Conservation (phyloP, 768 basidiomycete species). For the Agaricus sinodeliciosus region DNA sequence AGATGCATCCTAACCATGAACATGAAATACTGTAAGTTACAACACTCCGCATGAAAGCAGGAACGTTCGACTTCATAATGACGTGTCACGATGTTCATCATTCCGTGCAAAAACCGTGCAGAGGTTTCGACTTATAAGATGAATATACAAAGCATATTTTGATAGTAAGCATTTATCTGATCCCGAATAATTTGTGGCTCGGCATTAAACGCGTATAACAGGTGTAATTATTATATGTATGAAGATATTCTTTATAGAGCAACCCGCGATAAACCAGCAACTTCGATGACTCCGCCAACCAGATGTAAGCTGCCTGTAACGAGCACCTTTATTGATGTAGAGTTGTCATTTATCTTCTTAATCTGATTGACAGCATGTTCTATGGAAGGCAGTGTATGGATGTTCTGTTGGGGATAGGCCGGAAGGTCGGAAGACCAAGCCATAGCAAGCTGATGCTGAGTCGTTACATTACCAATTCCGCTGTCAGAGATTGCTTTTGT, state of each 20-base stretch:
- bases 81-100: no score
- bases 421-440: conserved; percentile 69
- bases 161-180: no score
- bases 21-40: no score
- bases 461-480: conserved; percentile 60
- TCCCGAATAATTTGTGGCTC: no score
- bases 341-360: conserved; percentile 30
- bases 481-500: conserved; percentile 55
- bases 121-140: no score
- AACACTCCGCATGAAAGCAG: no score
- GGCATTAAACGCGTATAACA: no score
- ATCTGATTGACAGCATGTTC: conserved; percentile 80
- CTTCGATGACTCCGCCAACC: conserved; percentile 91
- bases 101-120: no score
- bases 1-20: no score
- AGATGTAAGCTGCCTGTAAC: conserved; percentile 92
- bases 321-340: conserved; percentile 48
- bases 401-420: conserved; percentile 47
- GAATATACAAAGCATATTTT: no score
- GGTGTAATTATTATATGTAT: not conserved
- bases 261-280: conserved; percentile 69
- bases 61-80: no score
- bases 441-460: conserved; percentile 67
- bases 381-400: conserved; percentile 82
- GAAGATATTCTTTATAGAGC: conserved; percentile 40